Evolutionary conservation across 495 filamentous ascomycete genomes (phyloP).

Genomic region (Daldinia grandis): DNA sequence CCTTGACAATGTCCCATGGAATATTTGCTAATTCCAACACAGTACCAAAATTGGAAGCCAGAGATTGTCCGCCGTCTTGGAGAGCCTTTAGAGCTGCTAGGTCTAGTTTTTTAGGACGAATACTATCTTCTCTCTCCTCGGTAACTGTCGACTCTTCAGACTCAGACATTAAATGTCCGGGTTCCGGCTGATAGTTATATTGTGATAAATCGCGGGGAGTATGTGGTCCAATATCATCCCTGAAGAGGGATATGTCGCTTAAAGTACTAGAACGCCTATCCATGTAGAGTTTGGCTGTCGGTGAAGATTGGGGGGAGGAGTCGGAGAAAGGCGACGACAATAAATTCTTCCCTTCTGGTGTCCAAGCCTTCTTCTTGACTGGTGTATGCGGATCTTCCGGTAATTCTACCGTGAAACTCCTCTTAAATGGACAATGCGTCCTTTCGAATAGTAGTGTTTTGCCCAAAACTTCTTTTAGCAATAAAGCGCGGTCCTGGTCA

Average conservation of each 20-base stretch:
- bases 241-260: slow-evolving; percentile 8
- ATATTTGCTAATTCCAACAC: not conserved
- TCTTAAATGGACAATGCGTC: slow-evolving; percentile 84
- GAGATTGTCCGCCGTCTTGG: not conserved
- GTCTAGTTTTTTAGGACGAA: slow-evolving; percentile 12
- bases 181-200: not conserved
- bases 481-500: slow-evolving; percentile 65
- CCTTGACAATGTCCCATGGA: slow-evolving; percentile 11
- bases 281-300: slow-evolving; percentile 24
- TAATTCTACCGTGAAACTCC: slow-evolving; percentile 76
- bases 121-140: slow-evolving; percentile 5
- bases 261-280: slow-evolving; percentile 25
- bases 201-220: not conserved
- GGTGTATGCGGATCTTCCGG: slow-evolving; percentile 74
- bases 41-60: not conserved
- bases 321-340: slow-evolving; percentile 38
- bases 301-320: slow-evolving; percentile 17
- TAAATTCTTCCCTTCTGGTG: slow-evolving; percentile 62
- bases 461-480: slow-evolving; percentile 73
- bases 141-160: not conserved
- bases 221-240: not conserved
- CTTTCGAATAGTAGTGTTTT: slow-evolving; percentile 83
- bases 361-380: slow-evolving; percentile 73
- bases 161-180: not conserved
- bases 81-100: not conserved